Evolutionary conservation across 1,284 basidiomycete genomes (phyloP).

Genomic region (Agaricales sp.): DNA sequence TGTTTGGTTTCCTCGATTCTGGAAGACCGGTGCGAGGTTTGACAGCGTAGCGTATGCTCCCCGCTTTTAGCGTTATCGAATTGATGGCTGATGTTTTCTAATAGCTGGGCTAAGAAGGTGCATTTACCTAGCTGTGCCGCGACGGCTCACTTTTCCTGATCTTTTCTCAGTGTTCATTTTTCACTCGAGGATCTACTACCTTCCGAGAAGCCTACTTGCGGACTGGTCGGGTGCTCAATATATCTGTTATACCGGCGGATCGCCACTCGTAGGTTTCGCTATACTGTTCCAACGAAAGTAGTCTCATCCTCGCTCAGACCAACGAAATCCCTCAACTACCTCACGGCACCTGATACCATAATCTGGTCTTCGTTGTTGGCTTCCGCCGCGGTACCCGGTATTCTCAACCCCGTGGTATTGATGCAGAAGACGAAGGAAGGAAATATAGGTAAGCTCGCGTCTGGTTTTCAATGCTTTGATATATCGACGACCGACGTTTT

Average conservation of each 20-base stretch:
- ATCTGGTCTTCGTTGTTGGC: slow-evolving; percentile 75
- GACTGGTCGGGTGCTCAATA: slow-evolving; percentile 90
- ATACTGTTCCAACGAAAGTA: slow-evolving; percentile 5
- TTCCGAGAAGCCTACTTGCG: slow-evolving; percentile 92
- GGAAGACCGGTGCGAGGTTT: slow-evolving; percentile 88
- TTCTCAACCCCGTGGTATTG: slow-evolving; percentile 80
- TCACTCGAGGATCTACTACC: slow-evolving; percentile 90
- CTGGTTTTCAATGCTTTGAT: too few species aligned
- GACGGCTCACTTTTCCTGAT: background rate
- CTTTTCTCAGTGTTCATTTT: slow-evolving; percentile 52
- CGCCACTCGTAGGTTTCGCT: slow-evolving; percentile 67
- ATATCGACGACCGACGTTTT: too few species aligned
- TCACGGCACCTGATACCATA: slow-evolving; percentile 86
- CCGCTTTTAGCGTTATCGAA: slow-evolving; percentile 5
- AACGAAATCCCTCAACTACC: slow-evolving; percentile 91
- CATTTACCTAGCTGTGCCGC: slow-evolving; percentile 6
- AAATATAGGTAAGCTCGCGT: slow-evolving; percentile 38
- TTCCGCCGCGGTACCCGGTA: slow-evolving; percentile 79
- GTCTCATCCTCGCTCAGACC: slow-evolving; percentile 57
- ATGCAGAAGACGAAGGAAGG: slow-evolving; percentile 90
- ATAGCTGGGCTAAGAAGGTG: slow-evolving; percentile 85
- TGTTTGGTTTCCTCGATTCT: slow-evolving; percentile 39
- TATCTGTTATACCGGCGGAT: slow-evolving; percentile 91
- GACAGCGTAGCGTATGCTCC: slow-evolving; percentile 55
- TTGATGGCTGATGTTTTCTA: slow-evolving; percentile 5